Conservation (phyloP, 2,329 filamentous ascomycete species). For the Tricladium varicosporioides region DNA sequence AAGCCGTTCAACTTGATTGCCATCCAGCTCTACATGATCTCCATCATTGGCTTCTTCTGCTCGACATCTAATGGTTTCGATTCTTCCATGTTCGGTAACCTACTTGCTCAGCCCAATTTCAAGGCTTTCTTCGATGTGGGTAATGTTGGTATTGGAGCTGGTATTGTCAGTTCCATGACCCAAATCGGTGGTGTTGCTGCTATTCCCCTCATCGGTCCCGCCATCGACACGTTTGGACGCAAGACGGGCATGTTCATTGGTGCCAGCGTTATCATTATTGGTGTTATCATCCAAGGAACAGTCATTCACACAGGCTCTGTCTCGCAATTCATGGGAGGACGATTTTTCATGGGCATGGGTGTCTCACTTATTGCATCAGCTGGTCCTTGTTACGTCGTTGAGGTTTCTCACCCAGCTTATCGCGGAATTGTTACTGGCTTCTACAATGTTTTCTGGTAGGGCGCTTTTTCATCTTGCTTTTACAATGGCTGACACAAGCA, state of each 20-base stretch:
- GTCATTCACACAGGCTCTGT: slow-evolving; percentile 34
- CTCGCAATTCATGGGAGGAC: slow-evolving; percentile 51
- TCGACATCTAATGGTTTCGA: slow-evolving; percentile 53
- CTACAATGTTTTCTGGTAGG: slow-evolving; percentile 32
- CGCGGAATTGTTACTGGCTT: slow-evolving; percentile 41
- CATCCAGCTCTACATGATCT: slow-evolving; percentile 43
- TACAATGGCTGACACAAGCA: slow-evolving; percentile 32
- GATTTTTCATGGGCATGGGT: slow-evolving; percentile 60
- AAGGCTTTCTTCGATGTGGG: slow-evolving; percentile 39
- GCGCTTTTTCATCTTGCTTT: neutral
- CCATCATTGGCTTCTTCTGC: slow-evolving; percentile 48
- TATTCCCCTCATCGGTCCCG: slow-evolving; percentile 45
- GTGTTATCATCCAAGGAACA: slow-evolving; percentile 45
- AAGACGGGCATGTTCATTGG: slow-evolving; percentile 47
- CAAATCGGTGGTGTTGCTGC: slow-evolving; percentile 49
- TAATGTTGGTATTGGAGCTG: slow-evolving; percentile 46
- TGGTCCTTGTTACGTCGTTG: slow-evolving; percentile 47
- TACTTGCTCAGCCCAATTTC: slow-evolving; percentile 43
- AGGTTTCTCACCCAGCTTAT: slow-evolving; percentile 46
- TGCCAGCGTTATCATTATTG: slow-evolving; percentile 42
- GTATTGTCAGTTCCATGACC: slow-evolving; percentile 51
- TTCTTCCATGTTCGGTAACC: slow-evolving; percentile 48
- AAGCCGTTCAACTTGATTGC: slow-evolving; percentile 40
- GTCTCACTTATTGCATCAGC: slow-evolving; percentile 46
- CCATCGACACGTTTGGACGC: slow-evolving; percentile 47